Evolutionary conservation across 2,329 filamentous ascomycete genomes (phyloP), one percentile per base, ranked within the genome.

Genomic region (Aspergillus carbonarius): DNA sequence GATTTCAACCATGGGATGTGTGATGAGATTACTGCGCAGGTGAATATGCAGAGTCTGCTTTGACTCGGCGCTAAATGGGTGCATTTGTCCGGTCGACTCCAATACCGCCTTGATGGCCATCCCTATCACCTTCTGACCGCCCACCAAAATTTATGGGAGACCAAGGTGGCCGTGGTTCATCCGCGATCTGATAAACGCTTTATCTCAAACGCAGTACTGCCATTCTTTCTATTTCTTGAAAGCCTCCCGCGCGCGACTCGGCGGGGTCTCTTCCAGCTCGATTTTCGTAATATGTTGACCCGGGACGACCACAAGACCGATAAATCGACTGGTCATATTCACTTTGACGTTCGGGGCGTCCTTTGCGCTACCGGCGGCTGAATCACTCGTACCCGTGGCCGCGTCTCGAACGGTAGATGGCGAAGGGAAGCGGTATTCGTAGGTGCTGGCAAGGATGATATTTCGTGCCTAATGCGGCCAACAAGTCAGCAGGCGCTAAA

Each of bases 221-320:
- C 62, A 49, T 40, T 35, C 32, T 59, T 59, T 63, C 42, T 59
- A 58, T 54, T 61, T 66, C 53, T 54, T 52, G n/a, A 67, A 48
- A 17, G 54, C 39, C 32, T 66, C 61, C 30, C 63, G 65, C 54
- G 64, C 56, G n/a, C 58, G 65, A 55, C 51, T 59, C 47, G 62
- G 63, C 54, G 67, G 63, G 54, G 67, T 70, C 63, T 93, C 88
- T 72, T 98, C 92, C 48, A 95, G 81, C 74, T 97, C 93, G 68
- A 99, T 92, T 79, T 89, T 93, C 59, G 83, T 86, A 65, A 99
- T 91, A 72, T 96, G 86, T 65, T 89, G 81, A 0, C 93, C 93
- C 0, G 95, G 95, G 4, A 99, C 86, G 23, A 97, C 93, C 2
- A 99, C 87, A 25, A 98, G 78, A 0, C 95, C 95, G 20, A 99